Percentiles rank a stretch among this genome's conserved stretches.
These are phyloP conservation scores for Coniochaeta sp. DNA, from an alignment of 2,329 filamentous ascomycete genomes.

Conservation along the genomic window DNA sequence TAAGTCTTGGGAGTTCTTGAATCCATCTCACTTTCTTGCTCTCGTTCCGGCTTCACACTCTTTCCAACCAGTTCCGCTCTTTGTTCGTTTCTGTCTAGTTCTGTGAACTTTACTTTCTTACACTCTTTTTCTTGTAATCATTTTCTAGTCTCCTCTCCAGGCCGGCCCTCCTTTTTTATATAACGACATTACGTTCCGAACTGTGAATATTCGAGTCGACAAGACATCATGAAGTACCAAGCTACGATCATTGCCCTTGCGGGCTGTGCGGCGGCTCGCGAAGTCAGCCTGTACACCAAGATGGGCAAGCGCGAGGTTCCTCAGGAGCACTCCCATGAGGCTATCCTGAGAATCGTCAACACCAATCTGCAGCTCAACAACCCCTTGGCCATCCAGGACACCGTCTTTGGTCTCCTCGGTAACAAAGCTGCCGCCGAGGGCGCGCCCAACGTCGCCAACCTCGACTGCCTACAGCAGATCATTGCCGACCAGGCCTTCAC, in stretches of 20 bases:
- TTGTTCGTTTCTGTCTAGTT: conserved; percentile 17
- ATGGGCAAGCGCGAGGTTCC: conserved; percentile 37
- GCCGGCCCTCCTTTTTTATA: conserved; percentile 19
- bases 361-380: conserved; percentile 35
- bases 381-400: conserved; percentile 36
- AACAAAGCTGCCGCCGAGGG: conserved; percentile 28
- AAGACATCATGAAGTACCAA: conserved; percentile 24
- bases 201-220: background rate
- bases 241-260: conserved; percentile 20
- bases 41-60: conserved; percentile 10
- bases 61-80: conserved; percentile 12
- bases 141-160: conserved; percentile 10
- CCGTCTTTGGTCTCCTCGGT: conserved; percentile 43
- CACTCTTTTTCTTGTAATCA: conserved; percentile 14
- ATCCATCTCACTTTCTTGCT: conserved; percentile 4
- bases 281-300: conserved; percentile 15
- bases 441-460: conserved; percentile 27
- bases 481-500: conserved; percentile 54
- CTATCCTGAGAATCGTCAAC: conserved; percentile 29
- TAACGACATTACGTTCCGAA: conserved; percentile 1
- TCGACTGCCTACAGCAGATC: conserved; percentile 52
- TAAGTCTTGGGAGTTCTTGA: conserved; percentile 2
- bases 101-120: conserved; percentile 19
- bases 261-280: conserved; percentile 21
- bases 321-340: conserved; percentile 43